Conservation (phyloP, 305 asterid species). For the Solanum aculeatissimum region DNA sequence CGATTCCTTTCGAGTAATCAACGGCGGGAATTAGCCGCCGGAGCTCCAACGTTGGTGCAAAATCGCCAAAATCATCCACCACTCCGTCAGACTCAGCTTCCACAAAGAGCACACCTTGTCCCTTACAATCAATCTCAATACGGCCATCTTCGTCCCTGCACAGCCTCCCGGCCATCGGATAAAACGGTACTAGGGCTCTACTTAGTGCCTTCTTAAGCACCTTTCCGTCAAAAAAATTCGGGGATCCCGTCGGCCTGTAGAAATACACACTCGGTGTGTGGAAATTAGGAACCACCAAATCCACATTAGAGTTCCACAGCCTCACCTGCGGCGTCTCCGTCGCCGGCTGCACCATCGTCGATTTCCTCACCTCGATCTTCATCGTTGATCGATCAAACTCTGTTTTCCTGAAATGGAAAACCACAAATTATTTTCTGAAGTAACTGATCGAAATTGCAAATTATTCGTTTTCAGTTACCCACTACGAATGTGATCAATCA, state of each 20-base stretch:
- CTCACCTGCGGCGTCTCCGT: conserved; percentile 34
- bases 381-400: conserved; percentile 3
- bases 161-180: conserved; percentile 76
- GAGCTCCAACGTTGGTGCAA: conserved; percentile 72
- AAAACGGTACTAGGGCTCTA: conserved; percentile 60
- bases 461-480: neutral
- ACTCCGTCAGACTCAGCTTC: conserved; percentile 63
- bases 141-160: conserved; percentile 71
- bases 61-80: conserved; percentile 64
- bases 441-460: neutral
- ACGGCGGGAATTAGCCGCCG: conserved; percentile 65
- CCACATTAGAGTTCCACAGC: conserved; percentile 79
- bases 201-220: conserved; percentile 55
- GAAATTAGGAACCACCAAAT: conserved; percentile 69
- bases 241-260: conserved; percentile 43
- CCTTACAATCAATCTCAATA: conserved; percentile 65
- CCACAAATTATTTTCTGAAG: neutral
- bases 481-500: neutral
- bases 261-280: conserved; percentile 84
- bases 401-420: neutral
- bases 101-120: conserved; percentile 64
- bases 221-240: conserved; percentile 42
- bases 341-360: conserved; percentile 62
- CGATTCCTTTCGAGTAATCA: conserved; percentile 61
- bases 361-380: conserved; percentile 35